These are phyloP conservation scores for Allomyces macrogynus DNA, from an alignment of 192 early-diverging fungal species.

Conservation along the genomic window DNA sequence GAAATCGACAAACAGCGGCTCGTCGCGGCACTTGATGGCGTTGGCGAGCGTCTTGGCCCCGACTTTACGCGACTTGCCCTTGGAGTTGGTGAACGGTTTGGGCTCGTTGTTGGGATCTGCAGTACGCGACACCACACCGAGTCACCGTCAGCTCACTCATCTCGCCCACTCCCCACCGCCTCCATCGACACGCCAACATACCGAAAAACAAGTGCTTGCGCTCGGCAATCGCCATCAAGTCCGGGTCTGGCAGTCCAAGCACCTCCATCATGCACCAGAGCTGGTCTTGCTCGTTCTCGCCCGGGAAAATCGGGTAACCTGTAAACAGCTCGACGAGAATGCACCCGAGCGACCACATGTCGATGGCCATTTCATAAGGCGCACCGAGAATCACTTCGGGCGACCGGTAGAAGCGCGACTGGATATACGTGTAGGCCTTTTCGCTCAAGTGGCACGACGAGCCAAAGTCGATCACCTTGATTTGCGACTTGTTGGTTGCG, in stretches of 20 bases:
- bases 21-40: slow-evolving; percentile 53
- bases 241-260: slow-evolving; percentile 51
- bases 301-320: slow-evolving; percentile 85
- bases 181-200: slow-evolving; percentile 17
- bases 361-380: slow-evolving; percentile 75
- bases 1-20: slow-evolving; percentile 60
- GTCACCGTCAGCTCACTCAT: slow-evolving; percentile 11
- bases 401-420: slow-evolving; percentile 86
- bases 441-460: slow-evolving; percentile 83
- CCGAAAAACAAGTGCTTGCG: slow-evolving; percentile 77
- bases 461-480: slow-evolving; percentile 98
- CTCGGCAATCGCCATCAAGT: slow-evolving; percentile 53
- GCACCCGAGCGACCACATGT: slow-evolving; percentile 95
- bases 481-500: slow-evolving; percentile 13
- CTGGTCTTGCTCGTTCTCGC: slow-evolving; percentile 94
- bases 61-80: slow-evolving; percentile 71
- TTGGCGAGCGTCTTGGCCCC: slow-evolving; percentile 52
- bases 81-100: slow-evolving; percentile 51
- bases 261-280: slow-evolving; percentile 89
- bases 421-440: slow-evolving; percentile 94
- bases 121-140: slow-evolving; percentile 2
- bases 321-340: slow-evolving; percentile 80
- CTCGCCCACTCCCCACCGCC: slow-evolving; percentile 8
- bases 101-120: slow-evolving; percentile 35
- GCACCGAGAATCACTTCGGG: slow-evolving; percentile 90